Evolutionary conservation across 257 asterid genomes (phyloP).

Genomic region (Echites panduratus): DNA sequence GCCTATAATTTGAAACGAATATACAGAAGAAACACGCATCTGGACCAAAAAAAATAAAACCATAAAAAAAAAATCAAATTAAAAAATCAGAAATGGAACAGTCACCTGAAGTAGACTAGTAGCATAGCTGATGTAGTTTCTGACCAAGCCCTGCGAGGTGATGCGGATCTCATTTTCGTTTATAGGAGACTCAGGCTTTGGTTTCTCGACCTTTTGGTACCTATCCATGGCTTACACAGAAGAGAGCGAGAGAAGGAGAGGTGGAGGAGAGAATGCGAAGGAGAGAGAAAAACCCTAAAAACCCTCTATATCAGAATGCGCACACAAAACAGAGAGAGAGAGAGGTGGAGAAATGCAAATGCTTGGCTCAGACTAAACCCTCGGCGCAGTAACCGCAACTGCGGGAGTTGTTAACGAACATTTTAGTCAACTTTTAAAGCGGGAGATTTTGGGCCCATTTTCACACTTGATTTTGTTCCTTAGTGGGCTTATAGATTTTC

Average conservation of each 20-base stretch:
- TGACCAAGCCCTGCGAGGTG: conserved; percentile 77
- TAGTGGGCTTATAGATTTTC: background rate
- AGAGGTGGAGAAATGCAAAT: background rate
- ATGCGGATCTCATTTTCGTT: conserved; percentile 97
- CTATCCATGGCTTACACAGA: conserved; percentile 50
- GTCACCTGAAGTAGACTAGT: conserved; percentile 76
- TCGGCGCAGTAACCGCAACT: conserved; percentile 2
- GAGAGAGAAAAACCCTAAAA: conserved; percentile 25
- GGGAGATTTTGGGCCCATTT: background rate
- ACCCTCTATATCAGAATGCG: background rate
- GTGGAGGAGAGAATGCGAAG: background rate
- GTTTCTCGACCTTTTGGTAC: conserved; percentile 84
- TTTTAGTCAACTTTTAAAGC: background rate
- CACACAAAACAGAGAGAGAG: background rate
- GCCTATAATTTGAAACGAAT: background rate
- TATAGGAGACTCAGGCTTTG: conserved; percentile 64
- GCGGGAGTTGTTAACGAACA: background rate
- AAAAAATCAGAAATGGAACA: too few species aligned
- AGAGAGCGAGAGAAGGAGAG: background rate
- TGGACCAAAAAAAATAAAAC: background rate
- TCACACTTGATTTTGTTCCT: background rate
- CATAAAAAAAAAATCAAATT: too few species aligned
- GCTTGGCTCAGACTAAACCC: background rate
- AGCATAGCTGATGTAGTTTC: conserved; percentile 84
- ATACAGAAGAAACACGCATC: conserved; percentile 19